A percentile compares a stretch with the other conserved stretches of the same genome.
These are phyloP conservation scores for Cladophialophora chaetospira DNA, from an alignment of 2,329 filamentous ascomycete genomes.

Conservation along the genomic window DNA sequence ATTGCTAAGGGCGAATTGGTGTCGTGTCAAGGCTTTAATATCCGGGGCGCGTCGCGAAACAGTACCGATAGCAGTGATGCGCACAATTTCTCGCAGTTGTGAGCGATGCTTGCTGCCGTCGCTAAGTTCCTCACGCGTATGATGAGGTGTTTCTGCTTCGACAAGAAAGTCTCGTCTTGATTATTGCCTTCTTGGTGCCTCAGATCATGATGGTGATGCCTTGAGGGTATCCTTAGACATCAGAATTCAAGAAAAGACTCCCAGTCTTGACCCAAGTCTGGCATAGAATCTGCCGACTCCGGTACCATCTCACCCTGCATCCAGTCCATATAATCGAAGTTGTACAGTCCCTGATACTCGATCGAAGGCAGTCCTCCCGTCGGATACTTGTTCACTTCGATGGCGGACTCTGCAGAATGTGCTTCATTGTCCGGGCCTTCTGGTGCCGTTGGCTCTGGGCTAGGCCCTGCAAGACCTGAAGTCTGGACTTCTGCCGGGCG, in stretches of 20 bases:
- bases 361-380: neutral
- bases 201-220: no score
- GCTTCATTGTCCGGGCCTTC: neutral
- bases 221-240: neutral
- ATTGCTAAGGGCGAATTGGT: no score
- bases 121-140: no score
- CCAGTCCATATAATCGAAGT: constrained; percentile 5
- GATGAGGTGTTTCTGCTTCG: no score
- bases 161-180: no score
- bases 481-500: neutral
- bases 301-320: neutral
- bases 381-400: no score
- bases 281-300: neutral
- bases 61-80: no score
- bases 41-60: no score
- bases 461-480: neutral
- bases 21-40: no score
- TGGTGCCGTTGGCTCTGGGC: neutral
- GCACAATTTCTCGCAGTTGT: no score
- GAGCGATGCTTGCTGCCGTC: no score
- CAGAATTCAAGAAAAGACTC: constrained; percentile 13
- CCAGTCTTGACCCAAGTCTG: constrained; percentile 10
- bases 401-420: neutral
- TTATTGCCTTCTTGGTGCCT: no score
- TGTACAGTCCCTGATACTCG: constrained; percentile 12